phyloP scores from a whole-genome alignment of 768 basidiomycete genomes.

The Porphyrellus cyaneotinctus region DNA sequence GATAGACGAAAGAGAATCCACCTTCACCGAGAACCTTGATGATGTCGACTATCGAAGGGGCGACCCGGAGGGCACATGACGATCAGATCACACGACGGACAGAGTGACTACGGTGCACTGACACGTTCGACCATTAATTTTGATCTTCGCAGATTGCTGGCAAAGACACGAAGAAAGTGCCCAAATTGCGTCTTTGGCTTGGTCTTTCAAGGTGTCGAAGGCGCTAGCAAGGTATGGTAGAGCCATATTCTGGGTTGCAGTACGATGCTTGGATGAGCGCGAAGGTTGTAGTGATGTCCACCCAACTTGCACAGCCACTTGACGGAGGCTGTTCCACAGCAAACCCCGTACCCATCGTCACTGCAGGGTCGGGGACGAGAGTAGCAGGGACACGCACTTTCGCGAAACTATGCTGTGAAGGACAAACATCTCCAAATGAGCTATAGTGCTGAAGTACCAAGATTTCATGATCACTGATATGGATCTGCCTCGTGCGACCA shows the following conservation, averaged over 20 bases:
- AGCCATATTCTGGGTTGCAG: conserved; percentile 23
- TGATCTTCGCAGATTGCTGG: conserved; percentile 79
- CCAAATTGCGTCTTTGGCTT: conserved; percentile 78
- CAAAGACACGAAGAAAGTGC: conserved; percentile 79
- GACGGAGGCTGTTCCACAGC: neutral
- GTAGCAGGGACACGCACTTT: neutral
- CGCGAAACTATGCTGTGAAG: neutral
- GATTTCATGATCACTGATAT: conserved; percentile 19
- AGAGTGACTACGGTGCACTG: conserved; percentile 32
- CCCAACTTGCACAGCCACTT: conserved; percentile 9
- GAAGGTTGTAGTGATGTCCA: neutral
- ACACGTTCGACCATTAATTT: conserved; percentile 96
- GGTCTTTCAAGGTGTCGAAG: conserved; percentile 61
- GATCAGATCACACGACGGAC: conserved; percentile 3
- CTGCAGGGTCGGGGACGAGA: neutral
- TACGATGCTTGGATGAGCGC: neutral
- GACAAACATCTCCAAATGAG: conserved; percentile 10
- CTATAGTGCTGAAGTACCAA: neutral
- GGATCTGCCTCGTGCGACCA: conserved; percentile 21
- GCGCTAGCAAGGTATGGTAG: conserved; percentile 35
- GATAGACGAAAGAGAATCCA: conserved; percentile 89
- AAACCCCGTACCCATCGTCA: too few relatives aligned
- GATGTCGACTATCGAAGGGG: conserved; percentile 62
- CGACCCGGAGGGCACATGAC: neutral
- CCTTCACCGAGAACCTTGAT: conserved; percentile 94